These are phyloP conservation scores for Plasmopara muralis DNA, from an alignment of 352 stramenopile species.

Conservation along the genomic window DNA sequence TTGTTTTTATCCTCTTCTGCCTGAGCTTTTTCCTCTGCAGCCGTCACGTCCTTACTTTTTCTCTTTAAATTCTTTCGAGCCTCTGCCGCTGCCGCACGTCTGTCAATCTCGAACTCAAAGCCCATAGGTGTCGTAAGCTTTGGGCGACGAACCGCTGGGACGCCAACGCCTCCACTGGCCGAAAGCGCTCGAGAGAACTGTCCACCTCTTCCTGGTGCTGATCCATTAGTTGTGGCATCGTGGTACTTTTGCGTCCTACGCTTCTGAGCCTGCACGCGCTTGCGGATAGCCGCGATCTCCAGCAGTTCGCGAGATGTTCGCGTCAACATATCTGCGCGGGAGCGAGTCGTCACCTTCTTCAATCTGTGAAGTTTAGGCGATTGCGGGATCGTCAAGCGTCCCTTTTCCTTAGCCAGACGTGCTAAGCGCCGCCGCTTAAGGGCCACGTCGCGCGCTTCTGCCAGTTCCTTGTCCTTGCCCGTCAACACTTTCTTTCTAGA, in stretches of 20 bases:
- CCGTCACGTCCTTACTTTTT: constrained; percentile 17
- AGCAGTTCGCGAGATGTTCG: constrained; percentile 64
- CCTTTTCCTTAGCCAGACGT: constrained; percentile 46
- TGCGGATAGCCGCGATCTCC: constrained; percentile 64
- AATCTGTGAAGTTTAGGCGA: constrained; percentile 57
- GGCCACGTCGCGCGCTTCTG: constrained; percentile 28
- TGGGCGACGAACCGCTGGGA: constrained; percentile 56
- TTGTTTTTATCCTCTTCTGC: constrained; percentile 5
- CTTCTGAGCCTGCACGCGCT: constrained; percentile 46
- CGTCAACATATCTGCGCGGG: constrained; percentile 39
- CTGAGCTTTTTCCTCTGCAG: constrained; percentile 1
- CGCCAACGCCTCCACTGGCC: constrained; percentile 51
- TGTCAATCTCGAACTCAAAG: constrained; percentile 68
- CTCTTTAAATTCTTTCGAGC: constrained; percentile 26
- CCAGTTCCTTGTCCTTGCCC: constrained; percentile 35
- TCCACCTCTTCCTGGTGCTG: constrained; percentile 26
- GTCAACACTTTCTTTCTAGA: constrained; percentile 37
- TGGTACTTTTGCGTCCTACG: constrained; percentile 64
- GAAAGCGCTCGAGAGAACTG: constrained; percentile 48
- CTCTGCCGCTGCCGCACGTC: constrained; percentile 34
- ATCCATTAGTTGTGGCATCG: constrained; percentile 41
- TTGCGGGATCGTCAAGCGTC: constrained; percentile 55
- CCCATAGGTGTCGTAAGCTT: constrained; percentile 60
- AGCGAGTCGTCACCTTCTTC: constrained; percentile 29
- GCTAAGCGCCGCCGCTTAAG: constrained; percentile 25